Evolutionary conservation across 2,329 filamentous ascomycete genomes (phyloP), one percentile per base, ranked within the genome.

Genomic region (Monosporascus sp.): DNA sequence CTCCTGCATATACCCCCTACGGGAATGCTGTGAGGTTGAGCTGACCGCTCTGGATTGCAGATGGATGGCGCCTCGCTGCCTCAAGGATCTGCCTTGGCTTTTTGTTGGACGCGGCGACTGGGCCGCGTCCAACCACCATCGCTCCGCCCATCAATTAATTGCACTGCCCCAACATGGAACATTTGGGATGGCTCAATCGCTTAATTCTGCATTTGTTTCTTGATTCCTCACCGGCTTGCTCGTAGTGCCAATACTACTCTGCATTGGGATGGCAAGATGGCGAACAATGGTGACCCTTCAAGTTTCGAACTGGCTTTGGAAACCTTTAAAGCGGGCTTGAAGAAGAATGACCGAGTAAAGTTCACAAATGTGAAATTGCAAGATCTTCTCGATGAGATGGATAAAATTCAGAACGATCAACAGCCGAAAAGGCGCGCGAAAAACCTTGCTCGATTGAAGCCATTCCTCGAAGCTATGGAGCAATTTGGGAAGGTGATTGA

Each of bases 391-490:
- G 41, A 43, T 41, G 52, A 35, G 27, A 50, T 60, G 2, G 31
- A 47, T 14, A 50, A 53, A 5, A 49, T 63, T 16, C 60, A 64
- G 41, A 35, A 52, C 11, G 27, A 53, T 9, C 60, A 63, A 19
- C 43, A 52, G 11, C 48, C 38, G n/a, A 40, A 54, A 20, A 40
- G 60, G n/a, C 48, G 55, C 2, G 40, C 55, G 50, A 52, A 49
- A 37, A 58, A 65, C 41, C 40, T 68, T 22, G 59, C 50, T 6
- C 52, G 63, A 19, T 19, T 68, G 14, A 47, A 52, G 7, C 46
- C 50, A 5, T 67, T 68, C 43, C 50, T 68, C 2, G 62, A 65
- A 22, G 60, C 56, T 5, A 61, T 65, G 50, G 54, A 59, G 3
- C 55, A 66, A 24, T 66, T 58, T 48, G 55, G 56, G 1, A 62